Evolutionary conservation across 805 yeast species (phyloP).

Genomic region (Cyberlindnera mrakii): DNA sequence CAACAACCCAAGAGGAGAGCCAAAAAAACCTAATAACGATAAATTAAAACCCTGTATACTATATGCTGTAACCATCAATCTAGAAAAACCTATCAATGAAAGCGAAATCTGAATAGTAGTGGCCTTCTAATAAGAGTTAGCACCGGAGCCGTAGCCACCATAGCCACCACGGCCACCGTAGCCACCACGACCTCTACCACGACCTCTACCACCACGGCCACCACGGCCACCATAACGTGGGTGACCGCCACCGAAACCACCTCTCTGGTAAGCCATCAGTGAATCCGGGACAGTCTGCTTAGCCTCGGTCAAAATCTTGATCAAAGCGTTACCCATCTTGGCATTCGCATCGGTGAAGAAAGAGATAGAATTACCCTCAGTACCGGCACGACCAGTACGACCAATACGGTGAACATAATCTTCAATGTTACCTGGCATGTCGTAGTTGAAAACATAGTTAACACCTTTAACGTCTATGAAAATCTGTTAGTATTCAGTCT

Average conservation of each 20-base stretch:
- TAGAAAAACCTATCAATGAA: no score
- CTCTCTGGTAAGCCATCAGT: conserved; percentile 69
- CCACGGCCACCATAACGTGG: conserved; percentile 36
- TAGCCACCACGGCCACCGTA: conserved; percentile 11
- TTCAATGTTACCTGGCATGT: conserved; percentile 97
- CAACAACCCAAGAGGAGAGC: no score
- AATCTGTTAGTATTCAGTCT: conserved; percentile 24
- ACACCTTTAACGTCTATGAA: conserved; percentile 92
- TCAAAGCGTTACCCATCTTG: conserved; percentile 83
- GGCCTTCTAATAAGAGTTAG: conserved; percentile 1
- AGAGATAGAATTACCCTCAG: conserved; percentile 90
- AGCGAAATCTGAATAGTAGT: no score
- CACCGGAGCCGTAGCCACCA: conserved; percentile 12
- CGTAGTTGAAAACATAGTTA: conserved; percentile 87
- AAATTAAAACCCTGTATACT: no score
- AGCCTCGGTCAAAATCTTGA: conserved; percentile 91
- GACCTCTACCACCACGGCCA: conserved; percentile 34
- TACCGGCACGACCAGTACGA: conserved; percentile 95
- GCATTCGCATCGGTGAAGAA: conserved; percentile 86
- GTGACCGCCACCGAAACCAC: conserved; percentile 61
- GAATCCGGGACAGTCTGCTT: conserved; percentile 84
- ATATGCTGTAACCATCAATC: no score
- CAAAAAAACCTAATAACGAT: no score
- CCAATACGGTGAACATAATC: conserved; percentile 99
- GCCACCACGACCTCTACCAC: conserved; percentile 25